A percentile compares a stretch with the other conserved stretches of the same genome.
Conservation (phyloP, 306 rosid genomes). For the Quercus cerris region DNA sequence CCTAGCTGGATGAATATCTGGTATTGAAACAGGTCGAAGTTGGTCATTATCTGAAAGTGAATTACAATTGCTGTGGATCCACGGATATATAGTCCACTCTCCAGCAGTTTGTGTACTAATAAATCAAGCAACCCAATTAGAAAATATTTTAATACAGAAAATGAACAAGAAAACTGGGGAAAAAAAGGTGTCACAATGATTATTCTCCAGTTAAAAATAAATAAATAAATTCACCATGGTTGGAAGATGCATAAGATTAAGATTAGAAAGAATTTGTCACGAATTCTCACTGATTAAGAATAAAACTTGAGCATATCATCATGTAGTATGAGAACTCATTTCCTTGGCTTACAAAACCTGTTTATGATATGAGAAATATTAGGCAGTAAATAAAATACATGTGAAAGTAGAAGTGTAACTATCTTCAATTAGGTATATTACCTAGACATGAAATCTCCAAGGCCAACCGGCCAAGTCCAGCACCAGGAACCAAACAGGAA, state of each 20-base stretch:
- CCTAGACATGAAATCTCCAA: constrained; percentile 90
- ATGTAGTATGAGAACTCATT: constrained; percentile 98
- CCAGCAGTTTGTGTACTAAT: constrained; percentile 55
- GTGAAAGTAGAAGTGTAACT: constrained; percentile 2
- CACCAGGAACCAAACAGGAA: constrained; percentile 98
- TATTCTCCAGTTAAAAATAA: background rate
- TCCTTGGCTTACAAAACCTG: constrained; percentile 95
- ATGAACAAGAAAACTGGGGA: background rate
- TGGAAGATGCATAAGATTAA: constrained; percentile 15
- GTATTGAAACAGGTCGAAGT: constrained; percentile 77
- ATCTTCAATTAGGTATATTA: constrained; percentile 23
- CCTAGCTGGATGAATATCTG: constrained; percentile 99
- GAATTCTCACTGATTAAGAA: constrained; percentile 83
- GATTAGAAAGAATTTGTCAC: background rate
- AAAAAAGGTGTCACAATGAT: constrained; percentile 13
- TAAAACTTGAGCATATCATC: constrained; percentile 99
- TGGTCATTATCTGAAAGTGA: constrained; percentile 83
- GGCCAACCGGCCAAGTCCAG: constrained; percentile 98
- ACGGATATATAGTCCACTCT: constrained; percentile 92
- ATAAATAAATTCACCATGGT: constrained; percentile 1
- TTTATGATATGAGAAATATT: constrained; percentile 25
- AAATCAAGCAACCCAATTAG: constrained; percentile 26
- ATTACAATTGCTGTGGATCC: constrained; percentile 92
- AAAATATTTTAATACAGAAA: background rate
- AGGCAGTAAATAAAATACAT: constrained; percentile 9